Base-by-base conservation (phyloP, 2,329 filamentous ascomycete species). In the Acrodontium crateriforme region DNA sequence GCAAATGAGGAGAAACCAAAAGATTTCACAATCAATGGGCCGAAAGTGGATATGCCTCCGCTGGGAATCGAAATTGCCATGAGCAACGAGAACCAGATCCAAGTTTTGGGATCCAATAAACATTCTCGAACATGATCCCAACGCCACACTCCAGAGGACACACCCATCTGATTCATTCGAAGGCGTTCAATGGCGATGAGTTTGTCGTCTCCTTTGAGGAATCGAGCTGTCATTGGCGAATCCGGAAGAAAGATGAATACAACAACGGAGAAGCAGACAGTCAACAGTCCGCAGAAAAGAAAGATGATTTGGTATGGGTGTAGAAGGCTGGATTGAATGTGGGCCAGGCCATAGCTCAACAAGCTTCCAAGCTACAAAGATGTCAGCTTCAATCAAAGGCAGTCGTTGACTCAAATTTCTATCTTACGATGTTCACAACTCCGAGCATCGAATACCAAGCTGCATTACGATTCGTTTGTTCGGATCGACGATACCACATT, bases 221-320 rank as follows among this genome's bases (percentile, higher is more conserved):
- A 75, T 12, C 63, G 67, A 2, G 70, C 63, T 13, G 67, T 60
- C 42, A 73, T 63, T 0, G 74, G 73, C 0, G 69, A 73, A 39
- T 78, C 74, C 0, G 74, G 74, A 60, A 78, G 71, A 28, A 66
- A 63, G 11, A 64, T 49, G 46, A 69, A 59, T 4, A 77, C 62
- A 9, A 65, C 42, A 0, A 57, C 39, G 2, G 65, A 59, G 34
- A 65, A 68, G 1, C 58, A 49, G 5, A 71, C 59, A 0, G 67
- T 71, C 25, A 72, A 11, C 9, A 18, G 22, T 8, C 36, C 31
- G 65, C 37, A 44, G 34, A 49, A 42, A 5, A 49, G 34, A 34
- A 49, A 47, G 26, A 48, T 42, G 17, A 44, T 41, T 28, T 42
- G 38, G 24, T 40, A 47, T 4, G 36, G 36, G 11, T 34, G 30